Evolutionary conservation across 2,329 filamentous ascomycete species (phyloP).

Genomic region (Scytalidium sp.): DNA sequence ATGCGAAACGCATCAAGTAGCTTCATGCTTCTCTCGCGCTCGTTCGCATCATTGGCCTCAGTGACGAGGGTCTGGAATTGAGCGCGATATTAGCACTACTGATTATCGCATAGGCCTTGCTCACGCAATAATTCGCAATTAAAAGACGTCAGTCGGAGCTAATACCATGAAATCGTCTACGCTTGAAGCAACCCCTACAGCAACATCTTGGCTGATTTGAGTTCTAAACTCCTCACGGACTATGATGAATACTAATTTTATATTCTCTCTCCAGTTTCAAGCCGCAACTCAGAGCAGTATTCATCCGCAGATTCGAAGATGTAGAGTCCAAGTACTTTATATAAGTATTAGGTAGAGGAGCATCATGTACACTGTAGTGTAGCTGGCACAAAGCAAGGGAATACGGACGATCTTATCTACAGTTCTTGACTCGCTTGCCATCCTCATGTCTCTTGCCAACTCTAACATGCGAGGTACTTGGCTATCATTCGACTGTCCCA

Average conservation of each 20-base stretch:
- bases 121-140: too few species aligned
- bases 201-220: neutral
- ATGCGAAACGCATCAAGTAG: conserved; percentile 53
- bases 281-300: neutral
- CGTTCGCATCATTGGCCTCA: neutral
- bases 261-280: neutral
- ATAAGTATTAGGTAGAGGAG: neutral
- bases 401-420: neutral
- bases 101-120: neutral
- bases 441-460: neutral
- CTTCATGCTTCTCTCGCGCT: neutral
- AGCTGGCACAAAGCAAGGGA: neutral
- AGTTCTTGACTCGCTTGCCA: neutral
- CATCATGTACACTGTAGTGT: neutral
- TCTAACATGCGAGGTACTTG: neutral
- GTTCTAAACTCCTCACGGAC: neutral
- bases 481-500: neutral
- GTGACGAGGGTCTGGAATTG: neutral
- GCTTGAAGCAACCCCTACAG: neutral
- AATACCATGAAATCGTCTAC: neutral
- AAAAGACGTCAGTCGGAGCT: neutral
- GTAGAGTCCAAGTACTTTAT: neutral
- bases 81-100: neutral
- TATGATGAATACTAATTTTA: neutral
- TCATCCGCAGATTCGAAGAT: neutral